A percentile compares a stretch with the other conserved stretches of the same genome.
phyloP scores from a whole-genome alignment of 148 eudicot species.

The Beta vulgaris region DNA sequence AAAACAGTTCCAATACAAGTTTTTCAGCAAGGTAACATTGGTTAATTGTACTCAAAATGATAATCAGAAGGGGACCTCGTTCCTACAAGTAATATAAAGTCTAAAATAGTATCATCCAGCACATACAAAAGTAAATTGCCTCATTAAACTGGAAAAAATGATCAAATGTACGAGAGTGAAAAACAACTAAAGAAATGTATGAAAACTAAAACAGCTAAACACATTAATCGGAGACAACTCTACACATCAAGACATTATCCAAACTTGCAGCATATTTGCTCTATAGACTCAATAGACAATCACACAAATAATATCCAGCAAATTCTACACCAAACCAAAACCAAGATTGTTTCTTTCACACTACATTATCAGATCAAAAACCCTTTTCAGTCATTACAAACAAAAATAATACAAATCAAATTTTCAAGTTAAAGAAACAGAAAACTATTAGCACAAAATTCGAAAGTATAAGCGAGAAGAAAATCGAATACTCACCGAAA shows the following conservation, averaged over 20 bases:
- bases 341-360: background rate
- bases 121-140: no score
- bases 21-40: background rate
- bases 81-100: background rate
- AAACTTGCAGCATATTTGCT: no score
- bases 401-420: background rate
- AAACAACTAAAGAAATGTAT: background rate
- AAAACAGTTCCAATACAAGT: background rate
- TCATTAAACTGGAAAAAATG: background rate
- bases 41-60: background rate
- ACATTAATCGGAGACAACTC: background rate
- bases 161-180: background rate
- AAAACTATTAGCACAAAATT: background rate
- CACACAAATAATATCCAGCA: background rate
- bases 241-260: background rate
- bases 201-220: background rate
- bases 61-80: background rate
- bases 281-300: no score
- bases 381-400: background rate
- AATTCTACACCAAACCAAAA: background rate
- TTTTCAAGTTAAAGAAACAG: no score
- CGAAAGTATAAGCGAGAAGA: background rate
- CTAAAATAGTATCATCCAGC: no score
- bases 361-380: background rate
- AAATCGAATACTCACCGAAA: slow-evolving; percentile 40